Evolutionary conservation across 2,329 filamentous ascomycete species (phyloP), one percentile per base, ranked within the genome.

Genomic region (Aspergillus floridensis): DNA sequence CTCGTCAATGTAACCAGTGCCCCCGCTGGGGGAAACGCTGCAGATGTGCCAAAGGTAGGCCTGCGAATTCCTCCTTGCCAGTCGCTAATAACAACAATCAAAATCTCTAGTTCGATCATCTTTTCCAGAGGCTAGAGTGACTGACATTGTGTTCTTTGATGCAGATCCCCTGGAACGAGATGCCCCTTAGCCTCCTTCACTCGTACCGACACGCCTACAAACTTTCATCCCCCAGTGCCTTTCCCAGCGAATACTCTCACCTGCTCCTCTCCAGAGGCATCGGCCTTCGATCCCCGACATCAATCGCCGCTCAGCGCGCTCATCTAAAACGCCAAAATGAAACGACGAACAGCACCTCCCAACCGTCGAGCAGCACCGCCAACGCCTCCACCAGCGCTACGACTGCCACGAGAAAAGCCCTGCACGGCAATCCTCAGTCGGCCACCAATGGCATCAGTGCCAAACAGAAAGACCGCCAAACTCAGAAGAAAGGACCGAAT

Each of bases 151-250:
- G 12, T 49, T 59, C 41, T 38, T 41, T 35, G 6, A 2, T 51
- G 16, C 48, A 80, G 78, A 76, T 80, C 59, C 66, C 74, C 56
- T 80, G 78, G 78, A 66, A 75, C 49, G 70, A 73, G 38, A 74
- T 80, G 66, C 73, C 77, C 32, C 71, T 77, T 63, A 71, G 76
- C 16, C 72, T 79, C 63, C 78, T 82, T 50, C 77, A 81, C 66
- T 74, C 77, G 61, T 82, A 82, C 68, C 76, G 79, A 58, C 77
- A 80, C 59, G 75, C 76, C 65, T 77, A 81, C 65, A 79, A 76
- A 65, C 72, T 82, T 35, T 66, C 75, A 54, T 76, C 73, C n/a
- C 75, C 78, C 24, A 74, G 75, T 61, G 74, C 77, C 56, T 81
- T 74, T 70, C 73, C 76, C 38, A 75, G 70, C 48, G 70, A 75